Evolutionary conservation across 305 asterid genomes (phyloP), one percentile per base, ranked within the genome.

Genomic region (Fraxinus sp.): DNA sequence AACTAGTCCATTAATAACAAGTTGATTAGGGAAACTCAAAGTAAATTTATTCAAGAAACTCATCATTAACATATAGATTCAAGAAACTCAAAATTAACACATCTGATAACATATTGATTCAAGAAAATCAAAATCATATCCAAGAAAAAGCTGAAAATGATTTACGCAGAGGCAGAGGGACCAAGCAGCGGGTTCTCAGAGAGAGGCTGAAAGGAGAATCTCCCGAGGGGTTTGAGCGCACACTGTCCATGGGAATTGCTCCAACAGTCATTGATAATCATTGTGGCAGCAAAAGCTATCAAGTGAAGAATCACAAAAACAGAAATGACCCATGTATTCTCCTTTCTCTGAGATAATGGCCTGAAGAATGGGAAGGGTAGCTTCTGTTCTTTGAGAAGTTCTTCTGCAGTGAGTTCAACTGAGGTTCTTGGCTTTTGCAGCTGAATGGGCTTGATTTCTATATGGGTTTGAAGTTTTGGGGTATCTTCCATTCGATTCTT

Each of bases 81-180:
- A 79, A 59, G 35, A 28, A 37, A 76, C 11, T 72, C 37, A 26
- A 14, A 62, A 52, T 11, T 9, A 70, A 76, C 28, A 10, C 57
- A 6, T 55, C 44, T 13, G 77, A 22, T 14, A 26, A 64, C 49
- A 37, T 7, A 75, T 46, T 37, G 16, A 64, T 28, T 55, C 78
- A 18, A 52, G 78, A 81, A 74, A 44, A 64, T 35, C 4, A 62
- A 79, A 77, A 37, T 5, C 22, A 39, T 6, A 26, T 39, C 9
- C 16, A 62, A 10, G 3, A 78, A 22, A n/a, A 37, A 3, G 13
- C 13, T 72, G 8, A 16, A 77, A 20, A 32, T 26, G 81, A 88
- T 95, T 87, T 78, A 94, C 98, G 94, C 84, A 80, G 98, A 95
- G 83, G 97, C 91, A 1, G 98, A 95, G 16, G 98, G 98, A 16